Base-by-base conservation (phyloP, 441 rosid species). In the Jatropha podagrica region DNA sequence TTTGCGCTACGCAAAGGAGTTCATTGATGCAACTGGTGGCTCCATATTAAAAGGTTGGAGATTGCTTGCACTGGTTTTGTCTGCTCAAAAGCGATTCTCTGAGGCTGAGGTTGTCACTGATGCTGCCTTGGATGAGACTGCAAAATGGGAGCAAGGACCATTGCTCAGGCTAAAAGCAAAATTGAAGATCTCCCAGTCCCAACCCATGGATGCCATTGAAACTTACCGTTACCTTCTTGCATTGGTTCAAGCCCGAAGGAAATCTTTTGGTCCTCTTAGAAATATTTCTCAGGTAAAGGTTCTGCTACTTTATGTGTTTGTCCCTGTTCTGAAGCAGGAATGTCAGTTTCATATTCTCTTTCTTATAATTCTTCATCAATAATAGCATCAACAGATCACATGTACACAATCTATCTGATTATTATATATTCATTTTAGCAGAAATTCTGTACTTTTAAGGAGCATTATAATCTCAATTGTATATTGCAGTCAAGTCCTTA, bases 91-190 rank as follows among this genome's bases (percentile, higher is more conserved):
- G 68, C 85, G 92, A 79, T 91, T 87, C 75, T 75, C 97, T 7
- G 97, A 91, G 87, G 93, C 99, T 79, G 94, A 88, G 79, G 92
- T 87, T 60, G 98, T 95, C 58, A 90, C 83, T 7, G 97, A 89
- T 82, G 99, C 98, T 74, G 97, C 98, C 77, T 84, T 93, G 64
- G 97, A 95, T 74, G 99, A 93, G 92, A 93, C 92, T 44, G 87
- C 92, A 60, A 93, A 88, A 76, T 95, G 98, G 98, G 97, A 95
- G 75, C 95, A 90, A 82, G 95, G 91, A 72, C 92, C 92, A 56
- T 76, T 95, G 40, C 86, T 93, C 69, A 92, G 88, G 85, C 84
- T 93, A 74, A 95, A 93, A 82, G 98, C 97, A 49, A 95, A 91
- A 84, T 79, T 95, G 77, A 85, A 91, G 82, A 86, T 88, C 77